A percentile compares a stretch with the other conserved stretches of the same genome.
phyloP scores from a whole-genome alignment of 768 basidiomycete species.

The Rhizopogon roseolus region DNA sequence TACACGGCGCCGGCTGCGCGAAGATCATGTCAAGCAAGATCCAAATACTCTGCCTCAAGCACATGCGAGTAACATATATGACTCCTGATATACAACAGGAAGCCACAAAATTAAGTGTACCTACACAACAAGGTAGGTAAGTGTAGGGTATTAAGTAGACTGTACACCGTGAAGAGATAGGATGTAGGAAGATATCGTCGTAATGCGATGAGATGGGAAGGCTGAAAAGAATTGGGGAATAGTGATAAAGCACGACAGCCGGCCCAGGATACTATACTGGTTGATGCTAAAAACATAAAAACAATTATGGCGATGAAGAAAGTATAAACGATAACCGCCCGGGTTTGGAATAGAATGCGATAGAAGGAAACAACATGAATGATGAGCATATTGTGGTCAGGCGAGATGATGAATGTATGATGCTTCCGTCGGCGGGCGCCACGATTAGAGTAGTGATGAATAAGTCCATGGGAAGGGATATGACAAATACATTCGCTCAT shows the following conservation, averaged over 20 bases:
- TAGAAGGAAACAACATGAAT: constrained; percentile 18
- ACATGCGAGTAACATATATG: constrained; percentile 6
- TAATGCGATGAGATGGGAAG: constrained; percentile 24
- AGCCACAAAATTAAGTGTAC: constrained; percentile 22
- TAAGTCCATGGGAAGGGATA: constrained; percentile 14
- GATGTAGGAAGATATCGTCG: constrained; percentile 14
- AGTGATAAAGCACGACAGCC: constrained; percentile 21
- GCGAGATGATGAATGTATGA: constrained; percentile 16
- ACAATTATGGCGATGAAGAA: constrained; percentile 26
- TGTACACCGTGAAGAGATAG: constrained; percentile 25
- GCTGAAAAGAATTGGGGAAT: constrained; percentile 12
- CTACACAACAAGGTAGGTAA: constrained; percentile 29
- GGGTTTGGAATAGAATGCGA: constrained; percentile 9
- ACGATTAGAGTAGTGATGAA: constrained; percentile 2
- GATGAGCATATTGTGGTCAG: constrained; percentile 11
- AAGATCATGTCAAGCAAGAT: not conserved
- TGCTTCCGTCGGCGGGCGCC: constrained; percentile 24
- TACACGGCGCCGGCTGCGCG: too few species aligned
- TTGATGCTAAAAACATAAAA: constrained; percentile 21
- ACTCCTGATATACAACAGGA: constrained; percentile 17
- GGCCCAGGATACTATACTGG: constrained; percentile 20
- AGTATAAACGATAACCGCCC: constrained; percentile 21
- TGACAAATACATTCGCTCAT: constrained; percentile 20
- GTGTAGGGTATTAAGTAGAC: constrained; percentile 29
- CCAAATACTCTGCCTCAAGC: not conserved